phyloP scores from a whole-genome alignment of 495 filamentous ascomycete species.

The Neurospora tetraspora region DNA sequence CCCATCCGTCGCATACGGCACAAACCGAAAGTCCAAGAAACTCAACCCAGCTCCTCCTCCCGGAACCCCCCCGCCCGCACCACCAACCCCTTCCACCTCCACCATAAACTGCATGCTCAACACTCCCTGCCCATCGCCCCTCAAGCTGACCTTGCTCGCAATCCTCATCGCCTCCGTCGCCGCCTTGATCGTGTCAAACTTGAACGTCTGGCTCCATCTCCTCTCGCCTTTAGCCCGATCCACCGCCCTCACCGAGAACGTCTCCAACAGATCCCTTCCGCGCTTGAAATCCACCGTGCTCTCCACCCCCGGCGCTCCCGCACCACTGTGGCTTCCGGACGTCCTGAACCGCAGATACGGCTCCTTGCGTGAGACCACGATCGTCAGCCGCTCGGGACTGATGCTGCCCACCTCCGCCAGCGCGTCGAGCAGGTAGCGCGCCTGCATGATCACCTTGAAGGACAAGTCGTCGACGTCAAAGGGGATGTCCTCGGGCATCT shows the following conservation, averaged over 20 bases:
- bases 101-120: conserved; percentile 96
- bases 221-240: not conserved
- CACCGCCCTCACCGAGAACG: conserved; percentile 48
- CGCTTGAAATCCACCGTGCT: conserved; percentile 77
- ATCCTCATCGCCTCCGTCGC: conserved; percentile 81
- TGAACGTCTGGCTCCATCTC: conserved; percentile 54
- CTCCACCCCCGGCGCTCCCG: conserved; percentile 51
- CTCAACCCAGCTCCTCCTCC: conserved; percentile 7
- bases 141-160: conserved; percentile 83
- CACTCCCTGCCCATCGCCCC: conserved; percentile 79
- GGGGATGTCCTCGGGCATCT: conserved; percentile 62
- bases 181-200: conserved; percentile 73
- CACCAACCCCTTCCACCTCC: conserved; percentile 48
- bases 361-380: conserved; percentile 51
- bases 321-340: conserved; percentile 23
- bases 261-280: conserved; percentile 63
- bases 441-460: conserved; percentile 92
- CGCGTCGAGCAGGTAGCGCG: conserved; percentile 74
- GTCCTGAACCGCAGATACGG: conserved; percentile 63
- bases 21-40: conserved; percentile 42
- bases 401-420: conserved; percentile 72
- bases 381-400: conserved; percentile 47
- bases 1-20: conserved; percentile 36
- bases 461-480: conserved; percentile 66
- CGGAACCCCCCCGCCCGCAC: not conserved